Evolutionary conservation across 306 rosid genomes (phyloP), one percentile per base, ranked within the genome.

Genomic region (Prunus kanzakura): DNA sequence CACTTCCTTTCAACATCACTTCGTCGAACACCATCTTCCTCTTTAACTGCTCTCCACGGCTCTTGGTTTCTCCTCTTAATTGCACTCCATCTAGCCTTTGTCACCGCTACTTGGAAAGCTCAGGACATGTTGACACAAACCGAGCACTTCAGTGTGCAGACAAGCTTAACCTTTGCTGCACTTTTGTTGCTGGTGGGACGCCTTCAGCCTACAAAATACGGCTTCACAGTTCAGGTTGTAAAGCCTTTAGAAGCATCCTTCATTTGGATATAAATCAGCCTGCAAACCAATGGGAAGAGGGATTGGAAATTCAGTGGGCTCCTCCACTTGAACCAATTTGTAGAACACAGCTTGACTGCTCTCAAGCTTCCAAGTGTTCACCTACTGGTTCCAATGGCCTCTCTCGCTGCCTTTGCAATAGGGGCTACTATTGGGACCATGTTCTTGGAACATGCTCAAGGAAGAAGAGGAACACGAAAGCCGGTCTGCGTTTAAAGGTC

Each of bases 171-270:
- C 92, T 94, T 74, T 92, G 99, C 81, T 95, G 99, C 82, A 90
- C 97, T 13, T 95, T 95, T 82, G 35, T 84, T 51, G 84, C 97
- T 3, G 99, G 97, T 16, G 99, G 99, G 3, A 78, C 60, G 82
- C 98, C 99, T 79, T 92, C 97, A 19, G 93, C 97, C 18, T 92
- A 92, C 87, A 95, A 84, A 83, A 95, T 92, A 60, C 52, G 97
- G 82, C 97, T 95, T 81, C 99, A 92, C 32, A 80, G 51, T 51
- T 92, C 97, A n/a, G 97, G 97, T 7, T 95, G 99, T 79, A 86
- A 74, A 81, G 97, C 99, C 8, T 86, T 91, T 86, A 88, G 96
- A 84, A 95, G 99, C 84, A 81, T 92, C 73, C 81, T 91, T 82
- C 87, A 89, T 76, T 86, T 91, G 84, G 86, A 88, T 71, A 30